Evolutionary conservation across 2,329 filamentous ascomycete species (phyloP).

Genomic region (Ceratocystis cacaofunesta): DNA sequence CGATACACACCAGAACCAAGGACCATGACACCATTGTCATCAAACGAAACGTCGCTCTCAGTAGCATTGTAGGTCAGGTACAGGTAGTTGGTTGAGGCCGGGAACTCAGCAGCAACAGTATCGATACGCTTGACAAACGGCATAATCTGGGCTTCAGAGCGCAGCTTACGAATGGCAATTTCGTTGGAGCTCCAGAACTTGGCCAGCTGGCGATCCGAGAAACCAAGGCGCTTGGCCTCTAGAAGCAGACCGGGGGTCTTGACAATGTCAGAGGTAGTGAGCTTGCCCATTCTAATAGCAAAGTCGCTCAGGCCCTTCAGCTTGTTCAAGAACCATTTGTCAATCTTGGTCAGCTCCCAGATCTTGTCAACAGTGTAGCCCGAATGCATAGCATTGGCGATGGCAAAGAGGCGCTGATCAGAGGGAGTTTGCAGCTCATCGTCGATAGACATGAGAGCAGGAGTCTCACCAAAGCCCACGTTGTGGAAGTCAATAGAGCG

Average conservation of each 20-base stretch:
- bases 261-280: conserved; percentile 48
- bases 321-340: conserved; percentile 94
- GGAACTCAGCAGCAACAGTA: conserved; percentile 94
- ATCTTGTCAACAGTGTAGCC: conserved; percentile 94
- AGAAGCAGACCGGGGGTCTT: conserved; percentile 52
- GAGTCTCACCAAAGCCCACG: conserved; percentile 79
- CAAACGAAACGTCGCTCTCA: conserved; percentile 68
- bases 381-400: conserved; percentile 91
- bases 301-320: conserved; percentile 87
- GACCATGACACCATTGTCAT: conserved; percentile 91
- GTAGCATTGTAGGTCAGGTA: conserved; percentile 92
- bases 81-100: conserved; percentile 85
- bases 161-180: conserved; percentile 67
- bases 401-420: conserved; percentile 91
- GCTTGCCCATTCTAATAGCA: conserved; percentile 59
- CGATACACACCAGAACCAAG: conserved; percentile 91
- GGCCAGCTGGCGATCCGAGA: conserved; percentile 83
- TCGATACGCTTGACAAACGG: conserved; percentile 97
- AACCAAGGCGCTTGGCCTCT: conserved; percentile 84
- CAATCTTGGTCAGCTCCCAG: conserved; percentile 95
- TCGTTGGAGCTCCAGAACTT: conserved; percentile 93
- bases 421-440: conserved; percentile 93
- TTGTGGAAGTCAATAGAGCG: conserved; percentile 91
- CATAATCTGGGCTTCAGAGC: conserved; percentile 72
- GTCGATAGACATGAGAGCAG: conserved; percentile 83